Evolutionary conservation across 139 green algal genomes (phyloP).

Genomic region (Chlorella sp.): DNA sequence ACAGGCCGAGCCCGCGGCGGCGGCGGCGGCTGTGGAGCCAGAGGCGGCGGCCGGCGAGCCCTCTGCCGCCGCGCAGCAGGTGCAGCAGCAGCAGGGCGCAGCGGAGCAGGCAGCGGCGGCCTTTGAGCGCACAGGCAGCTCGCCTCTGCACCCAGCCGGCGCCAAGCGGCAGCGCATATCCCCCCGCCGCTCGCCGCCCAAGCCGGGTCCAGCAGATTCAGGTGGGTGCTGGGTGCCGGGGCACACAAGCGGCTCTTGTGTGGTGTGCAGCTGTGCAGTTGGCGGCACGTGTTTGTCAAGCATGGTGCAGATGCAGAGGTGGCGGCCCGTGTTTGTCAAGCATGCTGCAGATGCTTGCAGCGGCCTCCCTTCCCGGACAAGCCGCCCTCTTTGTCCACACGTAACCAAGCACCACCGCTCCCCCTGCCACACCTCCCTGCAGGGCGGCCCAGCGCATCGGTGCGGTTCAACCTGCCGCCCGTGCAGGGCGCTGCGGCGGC

Average conservation of each 20-base stretch:
- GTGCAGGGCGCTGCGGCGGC: not conserved
- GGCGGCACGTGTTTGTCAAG: not conserved
- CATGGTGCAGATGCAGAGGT: too few relatives aligned
- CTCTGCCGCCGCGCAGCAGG: not conserved
- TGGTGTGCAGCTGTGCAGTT: not conserved
- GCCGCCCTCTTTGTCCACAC: too few relatives aligned
- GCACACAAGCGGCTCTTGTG: not conserved
- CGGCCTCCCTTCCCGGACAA: too few relatives aligned
- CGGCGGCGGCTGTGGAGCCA: not conserved
- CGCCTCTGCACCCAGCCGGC: not conserved
- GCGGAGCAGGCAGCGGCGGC: too few relatives aligned
- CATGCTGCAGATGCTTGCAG: not conserved
- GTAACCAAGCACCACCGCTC: not conserved
- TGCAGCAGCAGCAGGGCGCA: not conserved
- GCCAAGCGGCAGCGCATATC: constrained; percentile 11
- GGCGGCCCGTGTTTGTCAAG: not conserved
- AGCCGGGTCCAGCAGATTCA: not conserved
- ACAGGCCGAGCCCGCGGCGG: not conserved
- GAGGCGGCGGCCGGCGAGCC: not conserved
- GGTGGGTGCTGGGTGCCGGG: not conserved
- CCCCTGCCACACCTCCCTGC: too few relatives aligned
- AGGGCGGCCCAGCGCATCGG: too few relatives aligned
- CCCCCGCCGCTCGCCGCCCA: not conserved
- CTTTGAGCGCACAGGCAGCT: not conserved
- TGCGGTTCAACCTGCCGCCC: not conserved